A percentile compares a stretch with the other conserved stretches of the same genome.
phyloP scores from a whole-genome alignment of 768 basidiomycete genomes.

The Hericium alpestre region DNA sequence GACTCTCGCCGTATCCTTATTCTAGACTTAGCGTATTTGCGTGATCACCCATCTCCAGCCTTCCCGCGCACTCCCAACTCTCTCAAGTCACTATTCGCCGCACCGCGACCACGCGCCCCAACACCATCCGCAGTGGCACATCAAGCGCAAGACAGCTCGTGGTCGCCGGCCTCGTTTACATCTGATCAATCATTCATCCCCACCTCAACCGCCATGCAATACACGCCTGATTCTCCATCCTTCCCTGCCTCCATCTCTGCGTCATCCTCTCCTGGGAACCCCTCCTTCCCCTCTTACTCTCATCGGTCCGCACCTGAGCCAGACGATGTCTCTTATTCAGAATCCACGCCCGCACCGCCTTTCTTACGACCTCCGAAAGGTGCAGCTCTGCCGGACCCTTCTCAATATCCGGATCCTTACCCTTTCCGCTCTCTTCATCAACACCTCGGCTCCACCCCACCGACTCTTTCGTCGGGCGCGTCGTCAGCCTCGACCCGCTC shows the following conservation, averaged over 20 bases:
- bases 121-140: slow-evolving; percentile 22
- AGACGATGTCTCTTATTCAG: slow-evolving; percentile 28
- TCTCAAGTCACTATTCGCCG: slow-evolving; percentile 14
- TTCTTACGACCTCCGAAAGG: slow-evolving; percentile 33
- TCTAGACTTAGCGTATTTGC: slow-evolving; percentile 11
- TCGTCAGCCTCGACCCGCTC: slow-evolving; percentile 68
- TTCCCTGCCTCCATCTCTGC: slow-evolving; percentile 15
- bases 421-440: slow-evolving; percentile 45
- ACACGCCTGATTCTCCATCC: slow-evolving; percentile 21
- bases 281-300: slow-evolving; percentile 24
- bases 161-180: slow-evolving; percentile 15
- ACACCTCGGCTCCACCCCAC: slow-evolving; percentile 34
- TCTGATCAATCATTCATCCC: slow-evolving; percentile 13
- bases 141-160: slow-evolving; percentile 15
- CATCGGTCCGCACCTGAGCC: slow-evolving; percentile 30
- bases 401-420: slow-evolving; percentile 64
- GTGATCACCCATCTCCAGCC: slow-evolving; percentile 21
- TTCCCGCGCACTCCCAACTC: slow-evolving; percentile 26
- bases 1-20: neutral
- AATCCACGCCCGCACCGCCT: slow-evolving; percentile 22
- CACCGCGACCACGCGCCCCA: slow-evolving; percentile 29
- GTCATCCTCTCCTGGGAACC: slow-evolving; percentile 16
- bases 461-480: slow-evolving; percentile 58
- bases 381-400: slow-evolving; percentile 48
- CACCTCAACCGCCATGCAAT: slow-evolving; percentile 19